Percentiles rank a stretch among this genome's conserved stretches.
These are phyloP conservation scores for Amylostereum areolatum DNA, from an alignment of 1,284 basidiomycete genomes.

Conservation along the genomic window DNA sequence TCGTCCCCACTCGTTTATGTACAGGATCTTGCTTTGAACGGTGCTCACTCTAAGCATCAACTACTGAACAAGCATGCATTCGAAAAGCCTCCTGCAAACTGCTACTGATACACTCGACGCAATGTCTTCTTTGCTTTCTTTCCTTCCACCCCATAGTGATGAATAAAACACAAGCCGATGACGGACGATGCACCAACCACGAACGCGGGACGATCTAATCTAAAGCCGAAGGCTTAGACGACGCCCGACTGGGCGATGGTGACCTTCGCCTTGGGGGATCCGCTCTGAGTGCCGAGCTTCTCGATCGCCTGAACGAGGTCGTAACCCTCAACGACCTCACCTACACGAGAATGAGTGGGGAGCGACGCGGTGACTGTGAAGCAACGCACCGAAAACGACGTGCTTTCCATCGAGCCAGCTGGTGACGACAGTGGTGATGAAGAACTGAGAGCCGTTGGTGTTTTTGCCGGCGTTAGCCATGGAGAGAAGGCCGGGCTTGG, in stretches of 20 bases:
- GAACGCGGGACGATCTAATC: too few species aligned
- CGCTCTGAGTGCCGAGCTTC: conserved; percentile 42
- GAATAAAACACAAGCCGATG: too few species aligned
- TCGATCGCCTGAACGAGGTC: conserved; percentile 68
- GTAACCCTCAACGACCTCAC: conserved; percentile 59
- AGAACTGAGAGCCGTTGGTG: conserved; percentile 62
- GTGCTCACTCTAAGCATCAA: too few species aligned
- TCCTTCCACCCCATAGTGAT: too few species aligned
- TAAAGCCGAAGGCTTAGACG: too few species aligned
- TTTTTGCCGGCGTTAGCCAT: conserved; percentile 85
- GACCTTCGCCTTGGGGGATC: conserved; percentile 41
- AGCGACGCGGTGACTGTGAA: not conserved
- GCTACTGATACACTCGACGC: not conserved
- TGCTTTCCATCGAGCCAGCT: conserved; percentile 74
- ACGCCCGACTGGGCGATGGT: conserved; percentile 48
- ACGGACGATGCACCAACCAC: too few species aligned
- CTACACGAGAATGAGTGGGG: conserved; percentile 23
- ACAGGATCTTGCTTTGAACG: too few species aligned
- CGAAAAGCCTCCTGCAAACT: not conserved
- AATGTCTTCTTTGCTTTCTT: not conserved
- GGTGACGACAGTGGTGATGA: conserved; percentile 68
- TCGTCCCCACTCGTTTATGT: not conserved
- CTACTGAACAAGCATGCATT: not conserved
- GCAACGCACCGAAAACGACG: conserved; percentile 69
- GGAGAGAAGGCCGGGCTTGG: conserved; percentile 77